Conservation (phyloP, 805 yeast genomes). For the Kodamaea lidongshanica region DNA sequence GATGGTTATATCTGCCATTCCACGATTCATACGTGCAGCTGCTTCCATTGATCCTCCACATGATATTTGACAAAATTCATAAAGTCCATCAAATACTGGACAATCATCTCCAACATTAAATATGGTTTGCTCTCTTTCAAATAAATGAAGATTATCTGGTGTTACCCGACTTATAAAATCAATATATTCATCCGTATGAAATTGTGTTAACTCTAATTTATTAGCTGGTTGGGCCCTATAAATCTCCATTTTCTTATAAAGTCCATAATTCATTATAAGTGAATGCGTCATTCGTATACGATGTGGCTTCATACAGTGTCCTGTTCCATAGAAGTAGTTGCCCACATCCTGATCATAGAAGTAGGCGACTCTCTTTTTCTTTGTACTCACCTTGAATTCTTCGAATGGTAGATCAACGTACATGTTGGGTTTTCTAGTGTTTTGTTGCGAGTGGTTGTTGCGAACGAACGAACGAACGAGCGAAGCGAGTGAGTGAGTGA, state of each 20-base stretch:
- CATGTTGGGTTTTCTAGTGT: conserved; percentile 12
- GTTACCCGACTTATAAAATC: conserved; percentile 18
- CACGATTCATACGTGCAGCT: conserved; percentile 22
- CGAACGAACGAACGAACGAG: no score
- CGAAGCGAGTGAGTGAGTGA: no score
- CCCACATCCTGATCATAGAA: conserved; percentile 26
- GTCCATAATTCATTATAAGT: conserved; percentile 25
- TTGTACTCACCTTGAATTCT: conserved; percentile 19
- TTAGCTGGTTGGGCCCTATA: conserved; percentile 26
- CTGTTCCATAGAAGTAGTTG: conserved; percentile 25
- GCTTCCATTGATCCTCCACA: conserved; percentile 27
- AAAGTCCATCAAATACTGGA: conserved; percentile 23
- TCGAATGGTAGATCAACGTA: conserved; percentile 23
- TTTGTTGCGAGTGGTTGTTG: no score
- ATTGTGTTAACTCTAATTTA: conserved; percentile 22
- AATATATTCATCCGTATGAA: conserved; percentile 17
- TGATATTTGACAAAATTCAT: conserved; percentile 21
- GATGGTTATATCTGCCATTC: conserved; percentile 23
- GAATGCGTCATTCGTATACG: conserved; percentile 26
- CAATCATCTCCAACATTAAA: conserved; percentile 24
- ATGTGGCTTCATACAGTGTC: conserved; percentile 27
- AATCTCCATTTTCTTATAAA: conserved; percentile 24
- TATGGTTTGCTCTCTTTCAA: conserved; percentile 22
- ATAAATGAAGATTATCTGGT: conserved; percentile 22
- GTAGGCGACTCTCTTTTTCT: conserved; percentile 22